Conservation (phyloP, 1,139 yeast genomes). For the Torulaspora globosa region DNA sequence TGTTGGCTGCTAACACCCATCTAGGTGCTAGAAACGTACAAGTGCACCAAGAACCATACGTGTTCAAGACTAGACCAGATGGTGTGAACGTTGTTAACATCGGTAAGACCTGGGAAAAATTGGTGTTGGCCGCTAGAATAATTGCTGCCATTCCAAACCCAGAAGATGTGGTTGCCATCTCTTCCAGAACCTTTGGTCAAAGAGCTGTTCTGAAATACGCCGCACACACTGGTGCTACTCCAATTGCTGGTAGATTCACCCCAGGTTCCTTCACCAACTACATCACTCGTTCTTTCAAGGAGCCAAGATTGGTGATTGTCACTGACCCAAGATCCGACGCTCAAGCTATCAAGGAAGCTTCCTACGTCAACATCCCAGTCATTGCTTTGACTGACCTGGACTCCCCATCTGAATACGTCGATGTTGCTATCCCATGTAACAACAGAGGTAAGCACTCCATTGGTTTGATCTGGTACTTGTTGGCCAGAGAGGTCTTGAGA, state of each 20-base stretch:
- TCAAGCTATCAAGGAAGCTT: conserved; percentile 99
- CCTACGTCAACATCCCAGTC: conserved; percentile 99
- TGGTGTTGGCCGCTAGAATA: conserved; percentile 99
- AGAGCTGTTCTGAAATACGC: conserved; percentile 99
- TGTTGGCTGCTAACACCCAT: conserved; percentile 99
- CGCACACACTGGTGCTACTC: conserved; percentile 99
- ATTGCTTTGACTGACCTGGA: conserved; percentile 98
- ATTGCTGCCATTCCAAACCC: conserved; percentile 99
- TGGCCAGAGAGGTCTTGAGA: conserved; percentile 99
- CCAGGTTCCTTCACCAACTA: conserved; percentile 99
- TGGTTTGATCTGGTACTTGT: conserved; percentile 99
- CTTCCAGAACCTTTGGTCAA: conserved; percentile 99
- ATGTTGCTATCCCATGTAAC: conserved; percentile 99
- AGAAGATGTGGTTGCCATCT: conserved; percentile 96
- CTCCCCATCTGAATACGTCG: conserved; percentile 98
- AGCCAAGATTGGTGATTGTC: conserved; percentile 98
- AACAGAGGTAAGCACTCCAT: conserved; percentile 99
- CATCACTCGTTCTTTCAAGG: conserved; percentile 99
- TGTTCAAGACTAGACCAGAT: conserved; percentile 98
- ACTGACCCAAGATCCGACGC: conserved; percentile 99
- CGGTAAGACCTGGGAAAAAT: conserved; percentile 99
- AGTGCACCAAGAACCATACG: conserved; percentile 99
- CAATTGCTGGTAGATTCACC: conserved; percentile 99
- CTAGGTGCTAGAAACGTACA: conserved; percentile 99
- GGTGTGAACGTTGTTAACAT: conserved; percentile 98